Evolutionary conservation across 495 filamentous ascomycete genomes (phyloP), one percentile per base, ranked within the genome.

Genomic region (Pyrenopolyporus hunteri): DNA sequence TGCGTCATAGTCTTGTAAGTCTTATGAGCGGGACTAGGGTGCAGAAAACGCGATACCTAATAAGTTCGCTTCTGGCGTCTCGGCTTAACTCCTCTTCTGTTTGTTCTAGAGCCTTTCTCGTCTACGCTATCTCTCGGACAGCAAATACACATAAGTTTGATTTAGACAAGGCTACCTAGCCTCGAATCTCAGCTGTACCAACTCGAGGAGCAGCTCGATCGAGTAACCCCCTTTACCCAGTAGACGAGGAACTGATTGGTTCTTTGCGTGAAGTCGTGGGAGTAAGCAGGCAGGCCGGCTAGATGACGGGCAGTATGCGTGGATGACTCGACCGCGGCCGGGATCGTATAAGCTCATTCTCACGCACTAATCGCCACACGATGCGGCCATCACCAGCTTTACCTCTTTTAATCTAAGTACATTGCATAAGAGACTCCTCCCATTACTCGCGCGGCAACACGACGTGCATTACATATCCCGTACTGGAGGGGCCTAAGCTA

Each of bases 131-230:
- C n/a, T n/a, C 49, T 29, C 23, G 16, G 0, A 40, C 37, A 11
- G 9, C 22, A 20, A 56, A 23, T 22, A 37, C 26, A 62, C 39
- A 51, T 44, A 44, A 52, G 33, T 51, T 52, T 52, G 44, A 32
- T 29, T 40, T 43, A 42, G 46, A 59, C 62, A 59, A 65, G 62
- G 62, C 62, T 65, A 64, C 61, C 61, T 40, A 56, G 56, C 55
- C 62, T 65, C 36, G 36, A 20, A 47, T 64, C 52, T 53, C 48
- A 64, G 40, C 48, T 49, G 43, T 39, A 2, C 44, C 45, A 51
- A 36, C 40, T 26, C 37, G 28, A 49, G 3, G 9, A 14, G 16
- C 22, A 40, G 25, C n/a, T 51, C 19, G 23, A 37, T 49, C 13
- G 11, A 26, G 22, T 45, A 26, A 26, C 26, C 20, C 20, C 10